Evolutionary conservation across 1,284 basidiomycete species (phyloP).

Genomic region (Ganoderma lucidum): DNA sequence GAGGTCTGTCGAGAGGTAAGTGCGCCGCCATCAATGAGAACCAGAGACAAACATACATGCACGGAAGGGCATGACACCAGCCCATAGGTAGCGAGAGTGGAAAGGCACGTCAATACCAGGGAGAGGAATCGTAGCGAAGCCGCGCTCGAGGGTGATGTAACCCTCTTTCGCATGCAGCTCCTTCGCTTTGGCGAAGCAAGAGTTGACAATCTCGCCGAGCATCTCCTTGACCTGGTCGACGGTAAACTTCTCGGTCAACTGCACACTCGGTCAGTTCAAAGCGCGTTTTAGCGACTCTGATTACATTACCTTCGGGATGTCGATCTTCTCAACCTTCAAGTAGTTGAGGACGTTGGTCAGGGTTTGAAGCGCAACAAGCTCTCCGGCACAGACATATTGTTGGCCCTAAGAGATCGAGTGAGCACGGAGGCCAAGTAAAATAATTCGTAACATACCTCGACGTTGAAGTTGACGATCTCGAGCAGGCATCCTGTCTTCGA

Average conservation of each 20-base stretch:
- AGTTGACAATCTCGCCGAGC: conserved; percentile 89
- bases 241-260: conserved; percentile 87
- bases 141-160: conserved; percentile 95
- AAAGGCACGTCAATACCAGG: conserved; percentile 99
- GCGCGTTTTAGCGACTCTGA: not conserved
- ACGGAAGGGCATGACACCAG: conserved; percentile 97
- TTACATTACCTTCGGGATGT: conserved; percentile 85
- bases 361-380: conserved; percentile 91
- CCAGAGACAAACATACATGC: conserved; percentile 67
- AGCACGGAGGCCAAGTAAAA: not conserved
- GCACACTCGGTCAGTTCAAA: conserved; percentile 22
- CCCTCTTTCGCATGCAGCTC: conserved; percentile 85
- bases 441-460: conserved; percentile 69
- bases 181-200: conserved; percentile 81
- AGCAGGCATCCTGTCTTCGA: conserved; percentile 82
- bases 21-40: not conserved
- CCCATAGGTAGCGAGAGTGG: conserved; percentile 99
- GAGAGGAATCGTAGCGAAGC: conserved; percentile 95
- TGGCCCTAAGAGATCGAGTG: conserved; percentile 64
- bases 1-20: conserved; percentile 67
- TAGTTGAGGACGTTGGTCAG: conserved; percentile 98
- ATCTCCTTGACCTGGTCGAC: conserved; percentile 93
- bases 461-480: conserved; percentile 98
- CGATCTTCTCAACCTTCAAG: conserved; percentile 96
- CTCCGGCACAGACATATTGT: conserved; percentile 98